Conservation (phyloP, 164 flowering plant genomes). For the Nelumbo lutea region DNA sequence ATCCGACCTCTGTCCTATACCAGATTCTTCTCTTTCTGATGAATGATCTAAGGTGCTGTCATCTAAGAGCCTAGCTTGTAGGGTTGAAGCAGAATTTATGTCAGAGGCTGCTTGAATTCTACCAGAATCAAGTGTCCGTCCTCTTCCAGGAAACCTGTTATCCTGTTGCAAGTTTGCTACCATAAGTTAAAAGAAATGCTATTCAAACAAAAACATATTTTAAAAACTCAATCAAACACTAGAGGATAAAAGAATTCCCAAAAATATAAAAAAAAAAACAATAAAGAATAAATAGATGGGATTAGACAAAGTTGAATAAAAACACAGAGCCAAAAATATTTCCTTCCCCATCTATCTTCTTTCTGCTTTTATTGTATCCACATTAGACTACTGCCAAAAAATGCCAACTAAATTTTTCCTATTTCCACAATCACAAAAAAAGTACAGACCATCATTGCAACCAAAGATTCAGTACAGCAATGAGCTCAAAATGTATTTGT, state of each 20-base stretch:
- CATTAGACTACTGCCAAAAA: neutral
- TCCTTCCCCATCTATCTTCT: too few relatives aligned
- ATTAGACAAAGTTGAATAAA: neutral
- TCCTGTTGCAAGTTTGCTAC: slow-evolving; percentile 38
- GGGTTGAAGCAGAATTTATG: slow-evolving; percentile 46
- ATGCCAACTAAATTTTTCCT: neutral
- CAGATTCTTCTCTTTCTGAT: slow-evolving; percentile 24
- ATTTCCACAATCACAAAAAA: neutral
- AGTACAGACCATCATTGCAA: too few relatives aligned
- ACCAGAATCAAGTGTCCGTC: slow-evolving; percentile 59
- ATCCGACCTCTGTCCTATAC: slow-evolving; percentile 32
- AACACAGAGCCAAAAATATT: neutral
- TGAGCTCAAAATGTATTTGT: too few relatives aligned
- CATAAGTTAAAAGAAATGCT: neutral
- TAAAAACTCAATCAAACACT: neutral
- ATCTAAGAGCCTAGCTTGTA: slow-evolving; percentile 79
- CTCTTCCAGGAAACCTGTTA: slow-evolving; percentile 79
- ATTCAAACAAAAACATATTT: neutral
- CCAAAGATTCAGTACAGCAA: too few relatives aligned
- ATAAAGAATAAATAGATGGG: neutral
- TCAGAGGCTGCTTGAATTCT: slow-evolving; percentile 33
- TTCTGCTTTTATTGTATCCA: neutral
- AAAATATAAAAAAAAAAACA: neutral
- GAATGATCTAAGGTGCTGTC: slow-evolving; percentile 29
- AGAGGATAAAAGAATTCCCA: neutral